Evolutionary conservation across 441 rosid genomes (phyloP), one percentile per base, ranked within the genome.

Genomic region (Croton laevigatus): DNA sequence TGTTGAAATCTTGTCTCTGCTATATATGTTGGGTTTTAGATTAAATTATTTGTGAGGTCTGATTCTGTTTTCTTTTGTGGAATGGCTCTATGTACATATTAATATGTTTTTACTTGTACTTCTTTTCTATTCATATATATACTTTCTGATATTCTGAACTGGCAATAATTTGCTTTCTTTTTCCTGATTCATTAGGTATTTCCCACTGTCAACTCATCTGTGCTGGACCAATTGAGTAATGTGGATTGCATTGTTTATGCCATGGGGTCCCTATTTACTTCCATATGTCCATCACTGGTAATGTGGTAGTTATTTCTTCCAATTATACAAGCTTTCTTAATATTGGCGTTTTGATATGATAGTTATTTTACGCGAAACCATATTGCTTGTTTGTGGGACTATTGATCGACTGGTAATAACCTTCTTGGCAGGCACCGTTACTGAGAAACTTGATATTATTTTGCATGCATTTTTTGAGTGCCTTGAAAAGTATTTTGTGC

Each of bases 231-330:
- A 84, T 78, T 94, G 77, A 83, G 72, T 60, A 80, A 75, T 12
- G 97, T 90, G 69, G 96, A 91, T 71, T 90, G 97, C 84, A 85
- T 94, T 70, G 82, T 94, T 72, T 94, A 94, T 81, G 94, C 97
- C 55, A 94, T 94, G 98, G 98, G 97, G 48, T 94, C 98, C 38
- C 83, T 94, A 19, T 94, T 94, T 77, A 91, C 97, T 72, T 94
- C 98, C 73, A 70, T 91, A 69, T 94, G 98, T 82, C 97, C 98
- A 55, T 91, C 98, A 44, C 60, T 91, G 91, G 98, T 94, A 81
- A 76, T 73, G 67, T 42, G 40, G 38, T 49, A 46, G 48, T 71
- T 61, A 36, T n/a, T 19, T 61, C 14, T 61, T 61, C 12, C 45
- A 8, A 11, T 27, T 58, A 3, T 27, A 20, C 60, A 55, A 23